Evolutionary conservation across 73 alveolate species (phyloP).

Genomic region (Durusdinium trenchii): DNA sequence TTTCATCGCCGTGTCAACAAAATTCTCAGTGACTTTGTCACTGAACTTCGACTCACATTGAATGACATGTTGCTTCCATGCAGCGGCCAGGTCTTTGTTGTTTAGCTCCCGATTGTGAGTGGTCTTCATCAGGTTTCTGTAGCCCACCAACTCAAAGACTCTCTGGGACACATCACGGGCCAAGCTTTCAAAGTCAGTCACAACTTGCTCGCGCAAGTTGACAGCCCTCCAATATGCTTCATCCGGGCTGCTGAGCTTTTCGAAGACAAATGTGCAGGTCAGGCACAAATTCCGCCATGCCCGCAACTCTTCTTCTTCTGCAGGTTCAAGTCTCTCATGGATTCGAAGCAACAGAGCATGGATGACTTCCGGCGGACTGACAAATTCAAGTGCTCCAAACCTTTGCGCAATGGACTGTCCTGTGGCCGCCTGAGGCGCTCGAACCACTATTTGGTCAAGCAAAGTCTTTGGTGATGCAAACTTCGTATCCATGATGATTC

Average conservation of each 20-base stretch:
- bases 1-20: constrained; percentile 6
- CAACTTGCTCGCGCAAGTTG: neutral
- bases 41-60: neutral
- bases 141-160: neutral
- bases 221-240: neutral
- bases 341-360: neutral
- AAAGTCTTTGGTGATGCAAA: neutral
- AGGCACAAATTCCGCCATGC: neutral
- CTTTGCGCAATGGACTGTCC: neutral
- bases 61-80: neutral
- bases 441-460: neutral
- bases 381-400: neutral
- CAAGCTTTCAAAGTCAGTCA: neutral
- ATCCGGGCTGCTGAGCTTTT: neutral
- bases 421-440: too few relatives aligned
- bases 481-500: neutral
- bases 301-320: neutral
- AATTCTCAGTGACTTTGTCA: neutral
- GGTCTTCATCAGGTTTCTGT: neutral
- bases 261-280: neutral
- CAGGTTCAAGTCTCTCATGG: neutral
- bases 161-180: neutral
- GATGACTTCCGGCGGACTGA: neutral
- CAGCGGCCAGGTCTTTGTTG: neutral
- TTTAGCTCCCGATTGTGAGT: neutral